Evolutionary conservation across 371 early-diverging fungal genomes (phyloP), one percentile per base, ranked within the genome.

Genomic region (Mucor sp.): DNA sequence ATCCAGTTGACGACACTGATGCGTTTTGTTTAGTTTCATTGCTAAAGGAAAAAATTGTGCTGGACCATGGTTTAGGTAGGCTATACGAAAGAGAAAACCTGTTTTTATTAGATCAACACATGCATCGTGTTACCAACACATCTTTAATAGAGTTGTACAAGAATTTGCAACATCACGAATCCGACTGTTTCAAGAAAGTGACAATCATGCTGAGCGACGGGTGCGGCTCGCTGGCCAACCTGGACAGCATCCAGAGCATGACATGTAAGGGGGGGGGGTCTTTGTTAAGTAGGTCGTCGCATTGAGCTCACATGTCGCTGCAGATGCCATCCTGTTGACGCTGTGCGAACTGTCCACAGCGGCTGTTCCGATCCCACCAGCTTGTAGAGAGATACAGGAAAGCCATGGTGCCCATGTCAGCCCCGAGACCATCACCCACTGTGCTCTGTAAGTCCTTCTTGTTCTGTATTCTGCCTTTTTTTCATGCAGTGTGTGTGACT

Each of bases 21-120:
- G 21, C 17, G 21, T 32, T 33, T 17, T 57, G 11, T 32, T 30
- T 33, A 57, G 57, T 32, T 33, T 15, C 57, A 14, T 33, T 57
- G 7, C 33, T 57, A 32, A 57, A 57, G 19, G 67, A 67, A 55
- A 67, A 47, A 39, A 62, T 53, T 4, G 64, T 61, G 17, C 57
- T 71, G 33, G 65, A 67, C 39, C 67, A 71, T 67, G 72, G 72
- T 27, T 62, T 71, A 58, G 64, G 72, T 67, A 71, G 9, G 37
- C 4, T 33, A 33, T 33, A 3, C 3, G 3, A n/a, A 33, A 33
- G 9, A 21, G 23, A 62, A 60, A 61, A 60, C 61, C 61, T 47
- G 61, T 58, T 55, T 60, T 41, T 47, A 30, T 12, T 14, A 39
- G 43, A 32, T 60, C 23, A 56, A 43, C 47, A 58, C 56, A 66